Evolutionary conservation across 2,329 filamentous ascomycete species (phyloP), one percentile per base, ranked within the genome.

Genomic region (Penicillium griseofulvum): DNA sequence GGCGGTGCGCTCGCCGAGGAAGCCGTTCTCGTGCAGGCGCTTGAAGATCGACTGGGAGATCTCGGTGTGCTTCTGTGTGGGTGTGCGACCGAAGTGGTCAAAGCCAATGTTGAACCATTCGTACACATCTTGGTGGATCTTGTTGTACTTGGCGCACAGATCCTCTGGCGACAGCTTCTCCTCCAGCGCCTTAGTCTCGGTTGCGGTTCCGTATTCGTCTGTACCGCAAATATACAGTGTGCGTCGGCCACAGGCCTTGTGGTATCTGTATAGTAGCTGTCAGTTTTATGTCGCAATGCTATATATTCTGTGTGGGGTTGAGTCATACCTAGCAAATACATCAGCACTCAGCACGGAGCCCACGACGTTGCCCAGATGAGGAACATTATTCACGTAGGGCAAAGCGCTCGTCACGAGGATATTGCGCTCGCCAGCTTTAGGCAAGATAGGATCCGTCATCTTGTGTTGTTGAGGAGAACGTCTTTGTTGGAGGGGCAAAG

Each of bases 61-160:
- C 63, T 91, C 84, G 22, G 91, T 97, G 76, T 97, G 94, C 67
- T 94, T 84, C 52, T 84, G 76, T 17, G 93, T 97, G 3, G 92
- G 91, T 5, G 94, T 97, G 56, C 92, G 88, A 59, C 92, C 94
- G 71, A 97, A 99, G 74, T 92, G 87, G 76, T 97, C 93, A 71
- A 97, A 97, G 55, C 84, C 87, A 69, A 97, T 93, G 70, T 91
- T 86, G 78, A 99, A 99, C 91, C 93, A 97, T 73, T 95, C 84
- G 75, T 97, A 97, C 63, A 97, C 88, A 46, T 89, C 90, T 67
- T 91, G 86, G 77, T 97, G 93, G 56, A 96, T 86, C 67, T 85
- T 86, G 77, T 95, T 90, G 80, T 95, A 97, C 78, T 97, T 95
- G 75, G 89, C 85, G 79, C 93, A 97, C 12, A 97, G 85, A 70